These are phyloP conservation scores for Pilatotrama ljubarskyi DNA, from an alignment of 768 basidiomycete species.

Conservation along the genomic window DNA sequence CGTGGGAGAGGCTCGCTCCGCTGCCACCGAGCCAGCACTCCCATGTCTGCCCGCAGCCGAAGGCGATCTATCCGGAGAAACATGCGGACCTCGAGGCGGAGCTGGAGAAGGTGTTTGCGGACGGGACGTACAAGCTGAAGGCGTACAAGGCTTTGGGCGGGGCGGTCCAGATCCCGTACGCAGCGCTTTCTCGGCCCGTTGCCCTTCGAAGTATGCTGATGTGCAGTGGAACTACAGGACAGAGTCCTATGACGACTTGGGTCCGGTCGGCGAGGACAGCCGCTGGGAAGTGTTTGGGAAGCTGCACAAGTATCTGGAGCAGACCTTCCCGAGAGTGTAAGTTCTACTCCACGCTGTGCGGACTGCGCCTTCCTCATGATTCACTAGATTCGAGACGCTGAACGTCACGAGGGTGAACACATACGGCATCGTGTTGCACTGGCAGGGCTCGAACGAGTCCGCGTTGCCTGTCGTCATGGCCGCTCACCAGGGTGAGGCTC, in stretches of 20 bases:
- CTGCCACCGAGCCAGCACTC: conserved; percentile 1
- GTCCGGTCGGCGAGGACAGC: conserved; percentile 45
- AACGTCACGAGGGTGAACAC: conserved; percentile 57
- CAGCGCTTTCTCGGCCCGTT: conserved; percentile 3
- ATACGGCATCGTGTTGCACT: conserved; percentile 60
- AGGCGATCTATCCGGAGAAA: conserved; percentile 28
- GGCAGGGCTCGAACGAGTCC: conserved; percentile 50
- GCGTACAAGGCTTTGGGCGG: conserved; percentile 25
- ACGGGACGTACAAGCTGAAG: conserved; percentile 34
- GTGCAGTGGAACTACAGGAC: conserved; percentile 37
- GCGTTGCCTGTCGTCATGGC: conserved; percentile 56
- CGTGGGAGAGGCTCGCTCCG: background rate
- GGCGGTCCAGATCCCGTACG: conserved; percentile 39
- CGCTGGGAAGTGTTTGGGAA: conserved; percentile 41
- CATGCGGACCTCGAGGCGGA: conserved; percentile 34
- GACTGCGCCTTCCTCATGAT: conserved; percentile 26
- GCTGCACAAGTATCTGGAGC: conserved; percentile 40
- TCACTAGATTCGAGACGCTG: conserved; percentile 40
- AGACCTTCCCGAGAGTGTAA: conserved; percentile 64
- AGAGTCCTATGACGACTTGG: conserved; percentile 50
- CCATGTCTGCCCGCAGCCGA: conserved; percentile 39
- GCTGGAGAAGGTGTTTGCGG: conserved; percentile 33
- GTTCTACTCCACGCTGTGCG: background rate
- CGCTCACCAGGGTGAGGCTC: conserved; percentile 49
- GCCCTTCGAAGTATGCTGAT: too few species aligned